Conservation (phyloP, 257 asterid genomes). For the Datura wrightii region DNA sequence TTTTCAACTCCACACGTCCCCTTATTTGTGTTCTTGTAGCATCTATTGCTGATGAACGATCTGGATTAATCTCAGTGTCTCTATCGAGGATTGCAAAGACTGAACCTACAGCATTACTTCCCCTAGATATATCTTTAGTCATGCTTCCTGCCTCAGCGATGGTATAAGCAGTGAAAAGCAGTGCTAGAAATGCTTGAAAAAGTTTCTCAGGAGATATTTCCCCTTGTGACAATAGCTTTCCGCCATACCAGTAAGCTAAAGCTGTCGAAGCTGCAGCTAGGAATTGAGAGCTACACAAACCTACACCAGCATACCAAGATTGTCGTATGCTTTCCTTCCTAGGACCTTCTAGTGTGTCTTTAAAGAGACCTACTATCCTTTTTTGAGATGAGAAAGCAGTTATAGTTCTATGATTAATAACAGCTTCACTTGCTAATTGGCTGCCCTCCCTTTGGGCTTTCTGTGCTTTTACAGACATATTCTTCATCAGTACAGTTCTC, state of each 20-base stretch:
- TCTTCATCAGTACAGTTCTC: constrained; percentile 63
- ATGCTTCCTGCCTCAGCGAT: constrained; percentile 92
- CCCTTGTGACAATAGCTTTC: constrained; percentile 56
- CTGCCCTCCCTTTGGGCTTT: constrained; percentile 70
- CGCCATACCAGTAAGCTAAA: constrained; percentile 86
- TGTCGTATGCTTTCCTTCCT: constrained; percentile 66
- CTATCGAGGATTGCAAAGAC: constrained; percentile 75
- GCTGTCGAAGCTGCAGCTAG: constrained; percentile 81
- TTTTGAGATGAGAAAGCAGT: constrained; percentile 74
- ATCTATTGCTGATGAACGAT: constrained; percentile 43
- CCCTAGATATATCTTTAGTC: constrained; percentile 86
- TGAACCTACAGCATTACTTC: constrained; percentile 74
- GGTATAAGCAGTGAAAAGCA: constrained; percentile 83
- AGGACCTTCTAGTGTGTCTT: constrained; percentile 58
- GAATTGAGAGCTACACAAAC: constrained; percentile 78
- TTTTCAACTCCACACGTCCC: constrained; percentile 64
- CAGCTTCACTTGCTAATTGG: constrained; percentile 75
- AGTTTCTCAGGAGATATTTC: constrained; percentile 61
- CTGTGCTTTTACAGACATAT: constrained; percentile 60
- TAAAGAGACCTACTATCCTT: constrained; percentile 53
- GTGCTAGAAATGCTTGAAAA: constrained; percentile 78
- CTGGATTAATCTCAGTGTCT: constrained; percentile 66
- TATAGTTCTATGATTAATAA: constrained; percentile 65
- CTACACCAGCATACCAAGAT: constrained; percentile 71
- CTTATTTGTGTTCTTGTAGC: constrained; percentile 42